A percentile compares a stretch with the other conserved stretches of the same genome.
These are phyloP conservation scores for Jamesozyma gamospora DNA, from an alignment of 805 yeast genomes.

Conservation along the genomic window DNA sequence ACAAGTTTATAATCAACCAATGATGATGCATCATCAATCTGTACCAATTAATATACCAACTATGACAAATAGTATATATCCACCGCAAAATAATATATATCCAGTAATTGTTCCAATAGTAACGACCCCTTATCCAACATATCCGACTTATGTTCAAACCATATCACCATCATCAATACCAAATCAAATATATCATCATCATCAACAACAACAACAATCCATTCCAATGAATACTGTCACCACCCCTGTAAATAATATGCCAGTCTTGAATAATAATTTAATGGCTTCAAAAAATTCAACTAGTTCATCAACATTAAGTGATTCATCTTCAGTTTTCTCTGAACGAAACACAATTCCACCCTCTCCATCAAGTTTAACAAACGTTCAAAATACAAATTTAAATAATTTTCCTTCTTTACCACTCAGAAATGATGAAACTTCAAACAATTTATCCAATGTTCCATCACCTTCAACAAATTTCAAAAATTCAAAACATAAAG, in stretches of 20 bases:
- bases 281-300: conserved; percentile 3
- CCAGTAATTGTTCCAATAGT: conserved; percentile 5
- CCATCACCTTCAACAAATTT: neutral
- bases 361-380: conserved; percentile 7
- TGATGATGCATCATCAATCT: conserved; percentile 2
- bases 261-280: neutral
- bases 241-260: neutral
- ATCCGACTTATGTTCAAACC: conserved; percentile 2
- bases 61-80: neutral
- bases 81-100: neutral
- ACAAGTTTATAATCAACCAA: neutral
- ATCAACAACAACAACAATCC: neutral
- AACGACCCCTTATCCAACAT: conserved; percentile 1
- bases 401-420: no score
- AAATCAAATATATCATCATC: neutral
- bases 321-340: conserved; percentile 12
- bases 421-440: no score
- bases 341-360: conserved; percentile 3
- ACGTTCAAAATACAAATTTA: neutral
- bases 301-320: conserved; percentile 15
- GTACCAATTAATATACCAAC: conserved; percentile 3
- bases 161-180: conserved; percentile 1
- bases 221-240: neutral
- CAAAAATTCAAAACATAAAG: neutral
- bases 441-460: neutral